Percentiles rank a stretch among this genome's conserved stretches.
Evolutionary conservation across 768 basidiomycete genomes (phyloP).

Genomic region (Serendipita vermifera): DNA sequence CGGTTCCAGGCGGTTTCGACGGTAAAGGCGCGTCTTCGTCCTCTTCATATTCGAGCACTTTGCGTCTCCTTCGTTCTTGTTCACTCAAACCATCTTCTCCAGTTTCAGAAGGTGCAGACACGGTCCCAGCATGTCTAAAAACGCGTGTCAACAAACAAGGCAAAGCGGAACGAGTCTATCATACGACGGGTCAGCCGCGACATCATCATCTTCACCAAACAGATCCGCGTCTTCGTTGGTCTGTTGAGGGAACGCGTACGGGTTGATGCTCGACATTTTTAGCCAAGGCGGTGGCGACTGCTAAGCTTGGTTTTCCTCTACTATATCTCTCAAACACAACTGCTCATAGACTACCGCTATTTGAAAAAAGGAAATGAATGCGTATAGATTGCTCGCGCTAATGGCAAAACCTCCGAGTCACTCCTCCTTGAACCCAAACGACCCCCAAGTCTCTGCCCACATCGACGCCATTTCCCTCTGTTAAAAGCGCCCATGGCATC

Average conservation of each 20-base stretch:
- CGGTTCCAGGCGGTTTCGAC: slow-evolving; percentile 48
- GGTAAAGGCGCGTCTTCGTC: slow-evolving; percentile 48
- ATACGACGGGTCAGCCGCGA: no score
- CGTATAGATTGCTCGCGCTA: neutral
- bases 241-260: neutral
- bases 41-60: slow-evolving; percentile 69
- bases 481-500: neutral
- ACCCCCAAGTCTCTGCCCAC: neutral
- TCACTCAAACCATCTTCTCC: slow-evolving; percentile 46
- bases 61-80: slow-evolving; percentile 42
- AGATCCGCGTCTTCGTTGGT: slow-evolving; percentile 17
- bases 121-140: neutral
- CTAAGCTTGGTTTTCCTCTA: neutral
- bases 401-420: neutral
- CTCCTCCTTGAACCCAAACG: neutral
- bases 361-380: neutral
- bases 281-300: neutral
- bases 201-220: slow-evolving; percentile 18
- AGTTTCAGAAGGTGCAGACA: slow-evolving; percentile 2
- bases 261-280: neutral
- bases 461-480: neutral
- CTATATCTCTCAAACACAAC: no score
- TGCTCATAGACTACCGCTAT: neutral
- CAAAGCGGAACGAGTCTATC: neutral
- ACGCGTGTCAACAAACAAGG: slow-evolving; percentile 5